Conservation (phyloP, 2,329 filamentous ascomycete genomes). For the Talaromyces islandicus region DNA sequence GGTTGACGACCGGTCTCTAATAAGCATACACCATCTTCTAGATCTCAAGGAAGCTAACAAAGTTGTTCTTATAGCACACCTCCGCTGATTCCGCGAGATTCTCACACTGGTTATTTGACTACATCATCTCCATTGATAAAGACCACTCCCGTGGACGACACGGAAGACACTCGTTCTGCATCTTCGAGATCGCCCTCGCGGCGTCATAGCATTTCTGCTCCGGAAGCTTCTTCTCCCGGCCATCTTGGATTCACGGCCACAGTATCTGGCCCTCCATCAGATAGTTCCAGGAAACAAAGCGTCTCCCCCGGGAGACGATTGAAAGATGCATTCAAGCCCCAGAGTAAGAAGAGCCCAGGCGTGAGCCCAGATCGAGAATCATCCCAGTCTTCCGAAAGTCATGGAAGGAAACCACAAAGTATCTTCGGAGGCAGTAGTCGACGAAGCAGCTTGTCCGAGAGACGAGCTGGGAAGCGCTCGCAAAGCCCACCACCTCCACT, state of each 20-base stretch:
- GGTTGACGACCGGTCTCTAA: constrained; percentile 11
- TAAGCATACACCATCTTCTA: not conserved
- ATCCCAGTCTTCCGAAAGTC: constrained; percentile 36
- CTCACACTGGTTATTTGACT: constrained; percentile 62
- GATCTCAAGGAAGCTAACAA: not conserved
- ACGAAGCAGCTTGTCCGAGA: constrained; percentile 30
- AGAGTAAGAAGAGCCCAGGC: constrained; percentile 47
- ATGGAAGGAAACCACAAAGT: constrained; percentile 21
- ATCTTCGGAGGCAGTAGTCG: constrained; percentile 34
- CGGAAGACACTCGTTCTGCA: constrained; percentile 24
- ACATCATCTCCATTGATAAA: constrained; percentile 64
- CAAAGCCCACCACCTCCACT: constrained; percentile 27
- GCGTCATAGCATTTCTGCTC: constrained; percentile 24
- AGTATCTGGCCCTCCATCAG: constrained; percentile 27
- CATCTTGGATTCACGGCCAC: constrained; percentile 20
- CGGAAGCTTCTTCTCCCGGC: constrained; percentile 33
- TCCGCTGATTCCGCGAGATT: constrained; percentile 52
- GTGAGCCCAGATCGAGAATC: constrained; percentile 44
- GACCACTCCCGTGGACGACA: constrained; percentile 41
- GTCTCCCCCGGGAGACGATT: constrained; percentile 66
- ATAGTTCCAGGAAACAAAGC: constrained; percentile 48
- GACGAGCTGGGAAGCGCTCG: constrained; percentile 20
- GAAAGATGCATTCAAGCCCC: constrained; percentile 60
- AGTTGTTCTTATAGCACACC: constrained; percentile 31
- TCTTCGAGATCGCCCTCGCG: constrained; percentile 22